Evolutionary conservation across 495 filamentous ascomycete genomes (phyloP), one percentile per base, ranked within the genome.

Genomic region (Articulospora tetracladia): DNA sequence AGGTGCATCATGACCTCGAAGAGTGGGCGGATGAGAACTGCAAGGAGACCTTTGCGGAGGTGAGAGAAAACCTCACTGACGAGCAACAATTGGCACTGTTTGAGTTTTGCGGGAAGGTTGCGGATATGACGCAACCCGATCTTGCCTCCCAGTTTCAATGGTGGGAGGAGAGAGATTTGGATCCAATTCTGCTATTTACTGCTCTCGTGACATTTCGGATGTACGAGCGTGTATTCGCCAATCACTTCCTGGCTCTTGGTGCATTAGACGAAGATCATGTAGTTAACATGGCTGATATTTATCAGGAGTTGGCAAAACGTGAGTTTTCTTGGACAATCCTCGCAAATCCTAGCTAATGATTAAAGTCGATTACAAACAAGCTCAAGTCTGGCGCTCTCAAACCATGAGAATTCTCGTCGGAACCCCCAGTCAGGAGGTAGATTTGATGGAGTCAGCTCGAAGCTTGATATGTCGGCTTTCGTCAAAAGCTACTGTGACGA

Each of bases 11-110:
- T 25, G 48, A 28, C 25, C 48, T 51, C 25, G 48, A 51, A 24
- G 48, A 51, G 25, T 51, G 48, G 48, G 48, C 48, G 11, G 48
- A 28, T 24, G 48, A 28, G 17, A 51, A 51, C n/a, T 24, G 48
- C 48, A 44, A 44, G 39, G 39, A 44, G 15, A 44, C 39, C 8
- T 19, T 44, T 17, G 39, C 17, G 15, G 39, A 44, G 17, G 39
- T 44, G 3, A 12, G 3, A 3, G 39, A 44, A 19, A n/a, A n/a
- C 17, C 39, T 44, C n/a, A n/a, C 3, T 17, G 39, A 44, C 8
- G n/a, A 44, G 7, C 4, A 44, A 17, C 8, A 44, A 44, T n/a
- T 3, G 3, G 39, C 3, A 19, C 39, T 44, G 17, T 44, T 44
- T 44, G 39, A 44, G 39, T 17, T 44, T 3, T 44, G 39, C n/a